phyloP scores from a whole-genome alignment of 192 early-diverging fungal species.

The Funneliformis mosseae region DNA sequence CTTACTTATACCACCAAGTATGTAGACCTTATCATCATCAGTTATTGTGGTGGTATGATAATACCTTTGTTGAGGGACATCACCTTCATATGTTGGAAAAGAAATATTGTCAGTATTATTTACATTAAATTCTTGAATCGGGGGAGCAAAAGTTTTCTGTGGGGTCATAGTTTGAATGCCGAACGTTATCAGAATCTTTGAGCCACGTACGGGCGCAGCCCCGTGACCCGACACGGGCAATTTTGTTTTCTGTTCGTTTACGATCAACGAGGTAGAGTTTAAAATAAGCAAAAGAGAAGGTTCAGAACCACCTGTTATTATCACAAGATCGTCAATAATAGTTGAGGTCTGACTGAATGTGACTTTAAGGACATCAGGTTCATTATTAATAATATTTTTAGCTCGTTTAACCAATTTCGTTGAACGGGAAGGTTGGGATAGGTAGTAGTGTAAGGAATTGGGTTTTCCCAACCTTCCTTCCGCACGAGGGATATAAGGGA shows the following conservation, averaged over 20 bases:
- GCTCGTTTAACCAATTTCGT: neutral
- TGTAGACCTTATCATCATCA: conserved; percentile 11
- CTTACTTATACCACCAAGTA: conserved; percentile 5
- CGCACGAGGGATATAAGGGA: conserved; percentile 7
- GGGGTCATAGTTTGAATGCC: conserved; percentile 10
- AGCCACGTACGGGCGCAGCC: conserved; percentile 12
- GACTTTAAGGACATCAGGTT: neutral
- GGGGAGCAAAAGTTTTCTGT: neutral
- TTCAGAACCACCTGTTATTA: conserved; percentile 15
- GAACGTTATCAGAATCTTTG: conserved; percentile 21
- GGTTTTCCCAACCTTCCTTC: conserved; percentile 8
- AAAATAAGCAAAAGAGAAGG: neutral
- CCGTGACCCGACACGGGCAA: conserved; percentile 27
- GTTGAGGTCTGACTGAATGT: neutral
- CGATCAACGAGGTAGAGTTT: conserved; percentile 10
- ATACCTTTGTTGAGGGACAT: neutral
- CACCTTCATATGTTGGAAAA: neutral
- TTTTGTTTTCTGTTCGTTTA: conserved; percentile 16
- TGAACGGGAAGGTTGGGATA: conserved; percentile 21
- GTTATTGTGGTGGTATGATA: conserved; percentile 2
- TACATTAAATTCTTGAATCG: conserved; percentile 8
- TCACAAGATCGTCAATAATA: neutral
- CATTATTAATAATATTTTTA: neutral
- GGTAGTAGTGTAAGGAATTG: neutral
- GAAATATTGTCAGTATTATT: neutral